phyloP scores from a whole-genome alignment of 176 grass and related monocot species.

The Puya raimondii region DNA sequence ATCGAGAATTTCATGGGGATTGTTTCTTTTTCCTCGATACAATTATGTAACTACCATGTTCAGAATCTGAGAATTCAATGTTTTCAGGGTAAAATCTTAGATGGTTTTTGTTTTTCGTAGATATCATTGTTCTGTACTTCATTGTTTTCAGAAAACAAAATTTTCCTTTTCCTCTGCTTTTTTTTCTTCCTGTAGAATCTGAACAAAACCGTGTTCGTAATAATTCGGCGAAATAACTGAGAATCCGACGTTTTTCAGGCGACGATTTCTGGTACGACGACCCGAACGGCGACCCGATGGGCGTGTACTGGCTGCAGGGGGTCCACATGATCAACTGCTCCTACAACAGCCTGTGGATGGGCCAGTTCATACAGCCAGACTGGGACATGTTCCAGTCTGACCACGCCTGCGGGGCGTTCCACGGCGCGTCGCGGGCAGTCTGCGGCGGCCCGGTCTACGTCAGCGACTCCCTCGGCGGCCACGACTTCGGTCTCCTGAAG shows the following conservation, averaged over 20 bases:
- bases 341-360: conserved; percentile 26
- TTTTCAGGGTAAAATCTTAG: no score
- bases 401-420: not conserved
- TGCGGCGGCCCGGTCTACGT: conserved; percentile 14
- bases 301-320: conserved; percentile 18
- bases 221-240: no score
- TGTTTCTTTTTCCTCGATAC: no score
- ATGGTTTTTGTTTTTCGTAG: not conserved
- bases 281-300: conserved; percentile 21
- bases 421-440: conserved; percentile 2
- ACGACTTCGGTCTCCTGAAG: conserved; percentile 11
- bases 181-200: no score
- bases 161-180: no score
- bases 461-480: conserved; percentile 3
- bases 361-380: conserved; percentile 17
- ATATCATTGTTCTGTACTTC: no score
- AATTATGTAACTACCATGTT: no score
- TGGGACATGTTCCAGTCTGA: conserved; percentile 22
- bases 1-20: no score
- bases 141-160: no score
- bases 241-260: not conserved
- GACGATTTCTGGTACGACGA: conserved; percentile 26
- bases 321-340: conserved; percentile 19
- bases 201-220: no score
- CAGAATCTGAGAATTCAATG: no score